A percentile compares a stretch with the other conserved stretches of the same genome.
Conservation (phyloP, 106 monocot species). For the Ottelia alismoides region DNA sequence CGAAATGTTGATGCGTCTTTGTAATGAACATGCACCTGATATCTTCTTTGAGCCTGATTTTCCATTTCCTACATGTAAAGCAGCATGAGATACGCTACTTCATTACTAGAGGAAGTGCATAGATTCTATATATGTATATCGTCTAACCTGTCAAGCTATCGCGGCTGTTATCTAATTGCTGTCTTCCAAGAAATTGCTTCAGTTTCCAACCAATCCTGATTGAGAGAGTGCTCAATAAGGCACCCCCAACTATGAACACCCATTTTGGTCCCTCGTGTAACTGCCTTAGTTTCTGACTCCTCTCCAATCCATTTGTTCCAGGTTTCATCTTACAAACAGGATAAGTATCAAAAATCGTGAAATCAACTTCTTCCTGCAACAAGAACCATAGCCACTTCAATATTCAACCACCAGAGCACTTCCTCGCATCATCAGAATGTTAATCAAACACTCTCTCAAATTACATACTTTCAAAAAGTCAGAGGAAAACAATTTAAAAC, state of each 20-base stretch:
- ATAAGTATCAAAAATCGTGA: too few species aligned
- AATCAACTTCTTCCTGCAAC: too few species aligned
- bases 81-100: not conserved
- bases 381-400: too few species aligned
- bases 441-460: too few species aligned
- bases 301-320: too few species aligned
- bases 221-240: constrained; percentile 57
- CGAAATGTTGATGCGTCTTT: constrained; percentile 31
- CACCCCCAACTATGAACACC: constrained; percentile 71
- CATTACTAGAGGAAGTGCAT: not conserved
- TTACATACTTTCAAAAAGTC: too few species aligned
- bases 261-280: constrained; percentile 56
- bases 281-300: constrained; percentile 23
- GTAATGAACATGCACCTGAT: constrained; percentile 22
- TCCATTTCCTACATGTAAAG: constrained; percentile 20
- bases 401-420: too few species aligned
- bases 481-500: too few species aligned
- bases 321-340: too few species aligned
- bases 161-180: constrained; percentile 10
- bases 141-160: constrained; percentile 25
- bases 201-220: constrained; percentile 52
- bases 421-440: too few species aligned
- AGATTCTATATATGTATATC: not conserved
- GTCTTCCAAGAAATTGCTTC: constrained; percentile 46
- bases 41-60: constrained; percentile 17